Conservation (phyloP, 2,329 filamentous ascomycete species). For the Beauveria bassiana region DNA sequence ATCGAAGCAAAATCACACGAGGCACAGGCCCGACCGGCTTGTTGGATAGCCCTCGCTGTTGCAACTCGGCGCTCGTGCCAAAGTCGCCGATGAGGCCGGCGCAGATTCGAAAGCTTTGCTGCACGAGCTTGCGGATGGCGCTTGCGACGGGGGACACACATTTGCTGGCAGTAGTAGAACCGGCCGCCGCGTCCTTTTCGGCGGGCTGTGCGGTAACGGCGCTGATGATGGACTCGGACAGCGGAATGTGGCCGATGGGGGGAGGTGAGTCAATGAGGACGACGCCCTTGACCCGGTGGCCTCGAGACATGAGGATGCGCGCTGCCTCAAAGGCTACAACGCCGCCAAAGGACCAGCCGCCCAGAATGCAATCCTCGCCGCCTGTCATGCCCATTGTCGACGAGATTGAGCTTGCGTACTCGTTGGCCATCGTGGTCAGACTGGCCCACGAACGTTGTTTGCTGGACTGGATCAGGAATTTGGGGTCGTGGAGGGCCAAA, state of each 20-base stretch:
- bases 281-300: conserved; percentile 29
- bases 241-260: conserved; percentile 37
- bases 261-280: conserved; percentile 37
- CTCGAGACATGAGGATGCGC: conserved; percentile 29
- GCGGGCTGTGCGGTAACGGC: not conserved
- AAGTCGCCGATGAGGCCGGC: not conserved
- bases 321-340: conserved; percentile 41
- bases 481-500: conserved; percentile 15
- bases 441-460: not conserved
- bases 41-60: not conserved
- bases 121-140: not conserved
- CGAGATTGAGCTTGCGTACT: not conserved
- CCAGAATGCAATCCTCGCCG: conserved; percentile 22
- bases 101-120: not conserved
- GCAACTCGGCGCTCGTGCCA: not conserved
- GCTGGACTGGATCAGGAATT: conserved; percentile 7
- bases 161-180: too few species aligned
- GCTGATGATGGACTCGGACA: conserved; percentile 27
- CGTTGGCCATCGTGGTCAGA: not conserved
- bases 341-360: conserved; percentile 49
- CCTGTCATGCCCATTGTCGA: not conserved
- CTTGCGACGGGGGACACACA: not conserved
- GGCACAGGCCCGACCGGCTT: not conserved
- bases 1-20: not conserved
- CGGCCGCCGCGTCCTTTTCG: not conserved